Conservation (phyloP, 345 rosid genomes). For the Melastoma malabathricum region DNA sequence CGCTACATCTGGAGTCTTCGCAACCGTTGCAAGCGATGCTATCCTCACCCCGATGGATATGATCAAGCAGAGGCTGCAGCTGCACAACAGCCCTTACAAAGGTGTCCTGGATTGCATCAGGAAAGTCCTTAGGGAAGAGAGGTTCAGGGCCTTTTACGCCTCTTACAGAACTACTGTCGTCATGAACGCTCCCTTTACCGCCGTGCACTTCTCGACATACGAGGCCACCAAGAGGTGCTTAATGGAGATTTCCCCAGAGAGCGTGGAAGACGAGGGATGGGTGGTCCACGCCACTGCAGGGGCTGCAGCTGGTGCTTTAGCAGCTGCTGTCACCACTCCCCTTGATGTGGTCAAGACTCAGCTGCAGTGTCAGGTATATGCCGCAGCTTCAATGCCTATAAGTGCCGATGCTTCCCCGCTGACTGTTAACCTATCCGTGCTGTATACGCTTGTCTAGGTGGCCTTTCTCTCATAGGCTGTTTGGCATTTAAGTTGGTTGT, state of each 20-base stretch:
- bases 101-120: constrained; percentile 75
- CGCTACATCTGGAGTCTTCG: constrained; percentile 78
- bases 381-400: no score
- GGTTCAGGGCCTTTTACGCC: constrained; percentile 74
- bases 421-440: no score
- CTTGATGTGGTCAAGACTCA: constrained; percentile 94
- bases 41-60: constrained; percentile 95
- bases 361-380: constrained; percentile 91
- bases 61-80: constrained; percentile 94
- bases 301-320: constrained; percentile 87
- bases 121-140: constrained; percentile 70
- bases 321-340: constrained; percentile 71
- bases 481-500: no score
- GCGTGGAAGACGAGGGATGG: constrained; percentile 51
- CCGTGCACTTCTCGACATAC: constrained; percentile 80
- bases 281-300: constrained; percentile 92
- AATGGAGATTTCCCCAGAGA: constrained; percentile 63
- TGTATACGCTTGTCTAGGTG: no score
- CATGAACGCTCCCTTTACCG: constrained; percentile 96
- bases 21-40: constrained; percentile 87
- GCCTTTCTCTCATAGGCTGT: no score
- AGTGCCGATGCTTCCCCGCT: no score
- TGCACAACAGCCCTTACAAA: constrained; percentile 34
- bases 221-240: constrained; percentile 75
- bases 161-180: constrained; percentile 89